Evolutionary conservation across 192 early-diverging fungal species (phyloP).

Genomic region (Coemansia sp.): DNA sequence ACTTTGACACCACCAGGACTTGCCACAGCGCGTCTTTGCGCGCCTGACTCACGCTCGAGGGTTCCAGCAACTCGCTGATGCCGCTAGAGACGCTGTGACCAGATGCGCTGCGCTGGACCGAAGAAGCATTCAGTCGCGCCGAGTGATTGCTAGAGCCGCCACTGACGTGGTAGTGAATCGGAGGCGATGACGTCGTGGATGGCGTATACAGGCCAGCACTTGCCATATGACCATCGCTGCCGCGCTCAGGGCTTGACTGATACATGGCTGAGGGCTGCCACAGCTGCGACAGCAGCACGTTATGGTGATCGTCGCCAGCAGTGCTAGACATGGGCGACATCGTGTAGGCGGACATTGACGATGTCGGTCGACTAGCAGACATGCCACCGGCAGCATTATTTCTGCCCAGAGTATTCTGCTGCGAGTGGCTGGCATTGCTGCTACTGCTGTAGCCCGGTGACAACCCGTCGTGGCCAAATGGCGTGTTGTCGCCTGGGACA

Average conservation of each 20-base stretch:
- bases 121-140: slow-evolving; percentile 35
- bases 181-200: slow-evolving; percentile 46
- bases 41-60: slow-evolving; percentile 48
- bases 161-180: slow-evolving; percentile 24
- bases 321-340: slow-evolving; percentile 51
- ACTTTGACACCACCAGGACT: slow-evolving; percentile 50
- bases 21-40: slow-evolving; percentile 54
- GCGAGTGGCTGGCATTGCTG: slow-evolving; percentile 9
- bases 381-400: slow-evolving; percentile 7
- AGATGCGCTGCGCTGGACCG: slow-evolving; percentile 48
- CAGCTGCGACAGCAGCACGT: slow-evolving; percentile 8
- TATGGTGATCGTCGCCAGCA: slow-evolving; percentile 31
- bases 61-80: slow-evolving; percentile 53
- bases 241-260: slow-evolving; percentile 44
- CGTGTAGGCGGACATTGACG: slow-evolving; percentile 48
- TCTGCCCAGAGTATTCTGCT: slow-evolving; percentile 10
- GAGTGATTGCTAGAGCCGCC: slow-evolving; percentile 25
- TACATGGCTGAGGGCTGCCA: slow-evolving; percentile 30
- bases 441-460: slow-evolving; percentile 9
- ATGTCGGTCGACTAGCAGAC: slow-evolving; percentile 31
- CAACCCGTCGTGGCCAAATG: slow-evolving; percentile 2
- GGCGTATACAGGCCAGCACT: slow-evolving; percentile 29
- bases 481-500: slow-evolving; percentile 4
- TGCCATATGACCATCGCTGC: slow-evolving; percentile 6
- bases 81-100: slow-evolving; percentile 51